Percentiles rank a stretch among this genome's conserved stretches.
phyloP scores from a whole-genome alignment of 2,329 filamentous ascomycete species.

The Geoglossum cookeanum region DNA sequence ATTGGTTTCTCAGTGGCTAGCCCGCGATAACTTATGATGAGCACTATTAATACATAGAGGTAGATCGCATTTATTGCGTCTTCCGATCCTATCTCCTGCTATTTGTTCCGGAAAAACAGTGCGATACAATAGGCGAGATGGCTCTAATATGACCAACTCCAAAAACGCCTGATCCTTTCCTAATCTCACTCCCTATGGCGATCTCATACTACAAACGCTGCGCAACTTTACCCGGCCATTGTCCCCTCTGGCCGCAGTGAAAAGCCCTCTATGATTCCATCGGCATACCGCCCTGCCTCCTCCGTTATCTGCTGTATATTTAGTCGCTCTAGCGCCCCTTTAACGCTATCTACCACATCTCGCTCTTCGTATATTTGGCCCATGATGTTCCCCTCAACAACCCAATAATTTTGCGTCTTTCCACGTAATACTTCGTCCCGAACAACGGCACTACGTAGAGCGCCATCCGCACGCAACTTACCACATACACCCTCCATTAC shows the following conservation, averaged over 20 bases:
- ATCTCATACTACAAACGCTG: not conserved
- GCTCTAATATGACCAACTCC: not conserved
- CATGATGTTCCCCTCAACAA: constrained; percentile 53
- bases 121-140: too few relatives aligned
- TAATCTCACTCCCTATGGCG: not conserved
- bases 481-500: constrained; percentile 39
- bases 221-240: not conserved
- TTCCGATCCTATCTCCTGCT: too few relatives aligned
- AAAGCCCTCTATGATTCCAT: not conserved
- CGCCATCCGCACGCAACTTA: constrained; percentile 51
- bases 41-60: too few relatives aligned
- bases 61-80: too few relatives aligned
- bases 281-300: constrained; percentile 44
- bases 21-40: too few relatives aligned
- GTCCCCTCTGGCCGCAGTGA: not conserved
- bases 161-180: not conserved
- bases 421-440: constrained; percentile 50
- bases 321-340: constrained; percentile 45
- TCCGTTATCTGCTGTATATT: constrained; percentile 40
- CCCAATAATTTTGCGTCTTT: constrained; percentile 57
- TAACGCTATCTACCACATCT: constrained; percentile 52
- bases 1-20: too few relatives aligned
- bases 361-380: constrained; percentile 59
- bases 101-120: too few relatives aligned
- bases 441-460: constrained; percentile 62